Conservation (phyloP, 352 stramenopile genomes). For the Peronospora farinosa region DNA sequence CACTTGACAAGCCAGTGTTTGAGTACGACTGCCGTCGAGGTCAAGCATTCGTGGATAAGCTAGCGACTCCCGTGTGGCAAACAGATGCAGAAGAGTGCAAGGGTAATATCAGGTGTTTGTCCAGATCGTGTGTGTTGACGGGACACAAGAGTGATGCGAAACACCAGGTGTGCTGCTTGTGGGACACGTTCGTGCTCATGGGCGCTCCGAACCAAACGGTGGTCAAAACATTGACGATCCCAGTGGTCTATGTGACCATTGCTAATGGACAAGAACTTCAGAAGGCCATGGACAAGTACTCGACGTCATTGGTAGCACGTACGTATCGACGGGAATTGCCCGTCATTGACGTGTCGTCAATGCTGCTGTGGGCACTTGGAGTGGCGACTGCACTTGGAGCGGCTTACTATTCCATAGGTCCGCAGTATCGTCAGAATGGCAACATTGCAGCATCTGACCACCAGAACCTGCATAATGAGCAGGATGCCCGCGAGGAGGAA, state of each 20-base stretch:
- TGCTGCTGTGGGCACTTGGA: conserved; percentile 58
- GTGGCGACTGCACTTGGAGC: conserved; percentile 49
- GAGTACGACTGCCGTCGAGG: conserved; percentile 64
- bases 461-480: conserved; percentile 18
- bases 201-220: conserved; percentile 44
- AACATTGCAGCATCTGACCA: conserved; percentile 8
- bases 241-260: conserved; percentile 69
- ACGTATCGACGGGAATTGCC: conserved; percentile 44
- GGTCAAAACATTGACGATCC: conserved; percentile 38
- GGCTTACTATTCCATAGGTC: conserved; percentile 53
- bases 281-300: conserved; percentile 30
- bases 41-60: conserved; percentile 42
- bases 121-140: conserved; percentile 55
- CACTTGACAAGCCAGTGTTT: conserved; percentile 37
- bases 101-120: conserved; percentile 30
- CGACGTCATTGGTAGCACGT: conserved; percentile 33
- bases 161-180: conserved; percentile 71
- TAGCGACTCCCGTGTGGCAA: conserved; percentile 38
- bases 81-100: conserved; percentile 43
- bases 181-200: conserved; percentile 77
- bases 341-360: conserved; percentile 49
- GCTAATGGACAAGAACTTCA: conserved; percentile 44
- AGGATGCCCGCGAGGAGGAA: conserved; percentile 7
- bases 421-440: conserved; percentile 14
- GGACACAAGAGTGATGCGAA: conserved; percentile 21